These are phyloP conservation scores for Nematocida sp. DNA, from an alignment of 371 early-diverging fungal species.

Conservation along the genomic window DNA sequence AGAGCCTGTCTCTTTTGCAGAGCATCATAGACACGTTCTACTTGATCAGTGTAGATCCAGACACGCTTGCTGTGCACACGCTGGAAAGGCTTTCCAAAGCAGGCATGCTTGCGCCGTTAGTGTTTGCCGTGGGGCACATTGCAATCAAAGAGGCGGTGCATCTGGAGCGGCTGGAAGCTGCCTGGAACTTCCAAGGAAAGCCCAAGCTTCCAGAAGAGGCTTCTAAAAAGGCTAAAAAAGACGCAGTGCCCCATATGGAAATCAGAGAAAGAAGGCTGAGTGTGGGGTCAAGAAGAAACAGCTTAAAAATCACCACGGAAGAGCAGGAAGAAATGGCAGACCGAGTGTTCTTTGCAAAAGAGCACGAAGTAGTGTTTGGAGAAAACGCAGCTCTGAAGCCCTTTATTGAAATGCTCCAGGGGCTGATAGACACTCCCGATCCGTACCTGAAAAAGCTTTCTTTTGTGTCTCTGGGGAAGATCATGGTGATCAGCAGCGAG, in stretches of 20 bases:
- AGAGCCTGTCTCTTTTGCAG: conserved; percentile 12
- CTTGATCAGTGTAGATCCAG: conserved; percentile 31
- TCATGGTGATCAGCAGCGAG: conserved; percentile 49
- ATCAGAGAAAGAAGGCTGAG: conserved; percentile 62
- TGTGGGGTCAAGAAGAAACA: conserved; percentile 55
- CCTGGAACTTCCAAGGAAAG: conserved; percentile 45
- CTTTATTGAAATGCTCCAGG: conserved; percentile 43
- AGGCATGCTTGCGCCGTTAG: neutral
- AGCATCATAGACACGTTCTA: conserved; percentile 32
- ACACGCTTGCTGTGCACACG: conserved; percentile 16
- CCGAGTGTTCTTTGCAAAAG: conserved; percentile 61
- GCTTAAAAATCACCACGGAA: conserved; percentile 47
- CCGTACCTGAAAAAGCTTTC: conserved; percentile 5
- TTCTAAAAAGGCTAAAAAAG: neutral
- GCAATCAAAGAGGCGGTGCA: conserved; percentile 58
- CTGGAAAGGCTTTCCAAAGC: neutral
- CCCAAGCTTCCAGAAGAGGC: neutral
- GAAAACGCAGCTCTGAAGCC: conserved; percentile 42
- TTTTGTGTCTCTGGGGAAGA: conserved; percentile 36
- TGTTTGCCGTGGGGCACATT: conserved; percentile 58
- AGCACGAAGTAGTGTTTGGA: conserved; percentile 62
- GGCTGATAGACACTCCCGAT: neutral
- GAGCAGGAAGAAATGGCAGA: conserved; percentile 63
- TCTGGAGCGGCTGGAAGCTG: conserved; percentile 58
- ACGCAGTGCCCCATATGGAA: conserved; percentile 10